Evolutionary conservation across 73 alveolate genomes (phyloP).

Genomic region (Paramecium primaurelia): DNA sequence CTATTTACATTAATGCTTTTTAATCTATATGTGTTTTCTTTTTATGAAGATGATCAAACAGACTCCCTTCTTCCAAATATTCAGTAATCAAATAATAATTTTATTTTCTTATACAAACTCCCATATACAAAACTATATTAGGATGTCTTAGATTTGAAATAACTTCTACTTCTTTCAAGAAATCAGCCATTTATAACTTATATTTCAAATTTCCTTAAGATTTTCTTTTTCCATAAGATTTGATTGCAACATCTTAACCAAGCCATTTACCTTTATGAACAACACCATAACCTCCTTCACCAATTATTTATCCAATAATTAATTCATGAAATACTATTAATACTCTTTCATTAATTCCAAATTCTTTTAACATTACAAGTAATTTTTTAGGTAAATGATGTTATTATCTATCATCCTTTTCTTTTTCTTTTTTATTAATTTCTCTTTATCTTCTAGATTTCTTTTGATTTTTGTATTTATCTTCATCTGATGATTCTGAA

Average conservation of each 20-base stretch:
- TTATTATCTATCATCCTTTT: not conserved
- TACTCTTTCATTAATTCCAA: slow-evolving; percentile 56
- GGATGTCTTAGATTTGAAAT: slow-evolving; percentile 92
- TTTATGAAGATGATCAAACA: slow-evolving; percentile 77
- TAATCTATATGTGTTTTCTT: slow-evolving; percentile 67
- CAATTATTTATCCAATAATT: slow-evolving; percentile 58
- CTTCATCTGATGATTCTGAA: not conserved
- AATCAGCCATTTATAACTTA: slow-evolving; percentile 76
- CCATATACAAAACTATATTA: slow-evolving; percentile 87
- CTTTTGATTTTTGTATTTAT: not conserved
- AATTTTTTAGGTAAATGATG: not conserved
- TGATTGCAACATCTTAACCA: slow-evolving; percentile 84
- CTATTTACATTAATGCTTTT: slow-evolving; percentile 76
- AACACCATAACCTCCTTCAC: slow-evolving; percentile 86
- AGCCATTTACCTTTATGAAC: slow-evolving; percentile 87
- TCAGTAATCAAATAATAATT: slow-evolving; percentile 94
- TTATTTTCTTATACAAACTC: slow-evolving; percentile 77
- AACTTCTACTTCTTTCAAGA: slow-evolving; percentile 91
- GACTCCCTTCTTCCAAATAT: slow-evolving; percentile 66
- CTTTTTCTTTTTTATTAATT: not conserved
- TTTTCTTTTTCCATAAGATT: slow-evolving; percentile 71
- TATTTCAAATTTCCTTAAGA: not conserved
- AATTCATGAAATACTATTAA: slow-evolving; percentile 22
- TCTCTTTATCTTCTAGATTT: not conserved
- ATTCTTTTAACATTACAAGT: not conserved